Evolutionary conservation across 148 eudicot species (phyloP), one percentile per base, ranked within the genome.

Genomic region (Amaranthus cruentus): DNA sequence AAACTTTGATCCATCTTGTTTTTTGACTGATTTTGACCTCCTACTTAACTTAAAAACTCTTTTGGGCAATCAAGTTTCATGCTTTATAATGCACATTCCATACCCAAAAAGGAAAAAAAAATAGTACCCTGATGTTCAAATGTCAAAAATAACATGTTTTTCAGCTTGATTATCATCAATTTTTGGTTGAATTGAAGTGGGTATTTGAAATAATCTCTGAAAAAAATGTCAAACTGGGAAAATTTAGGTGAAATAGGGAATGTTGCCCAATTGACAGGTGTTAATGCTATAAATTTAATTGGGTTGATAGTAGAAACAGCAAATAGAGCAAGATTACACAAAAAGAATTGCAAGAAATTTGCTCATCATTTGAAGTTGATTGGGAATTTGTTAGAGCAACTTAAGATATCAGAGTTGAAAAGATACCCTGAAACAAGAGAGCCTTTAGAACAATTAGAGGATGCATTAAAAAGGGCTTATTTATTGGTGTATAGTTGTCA

Each of bases 351-450:
- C 86, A 68, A 55, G 68, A 71, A 81, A 43, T 78, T 84, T 55
- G 86, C 86, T 3, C 77, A 53, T 13, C 86, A 84, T 43, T 51
- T 84, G 78, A 84, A 78, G 62, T 59, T 84, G 71, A 81, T 84
- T 15, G 86, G 86, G 68, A 84, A 84, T 65, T 76, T 84, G 57
- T 57, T 84, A 74, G 84, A 81, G 80, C 77, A 81, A 47, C 75
- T 84, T 46, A 81, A 78, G 69, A 80, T 78, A 4, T 51, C 86
- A 5, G 84, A 84, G 68, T 58, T 84, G 56, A 84, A 67, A 70
- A 84, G 62, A 59, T 73, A 74, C 62, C 84, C 86, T 21, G 86
- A 71, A 71, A 84, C 84, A 8, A 62, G 80, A 62, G 86, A 84
- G 57, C 86, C 86, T 2, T 52, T 84, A 4, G 86, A 84, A 53